Conservation (phyloP, 1,139 yeast genomes). For the Zygoascus hellenicus region DNA sequence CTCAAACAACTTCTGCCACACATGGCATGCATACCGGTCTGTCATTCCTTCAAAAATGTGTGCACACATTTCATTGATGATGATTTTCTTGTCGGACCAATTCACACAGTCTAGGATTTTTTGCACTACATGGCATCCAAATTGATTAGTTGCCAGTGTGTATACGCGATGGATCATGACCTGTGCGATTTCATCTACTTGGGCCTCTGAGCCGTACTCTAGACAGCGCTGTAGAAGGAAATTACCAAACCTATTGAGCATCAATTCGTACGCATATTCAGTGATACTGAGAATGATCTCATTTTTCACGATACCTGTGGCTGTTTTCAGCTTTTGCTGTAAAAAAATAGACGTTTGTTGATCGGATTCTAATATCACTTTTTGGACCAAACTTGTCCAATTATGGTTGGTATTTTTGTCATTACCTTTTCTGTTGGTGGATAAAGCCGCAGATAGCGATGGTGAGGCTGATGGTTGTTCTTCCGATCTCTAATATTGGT, state of each 20-base stretch:
- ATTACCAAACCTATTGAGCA: conserved; percentile 41
- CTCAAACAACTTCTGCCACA: conserved; percentile 42
- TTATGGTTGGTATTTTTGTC: conserved; percentile 29
- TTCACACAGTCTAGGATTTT: conserved; percentile 37
- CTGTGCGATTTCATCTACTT: conserved; percentile 29
- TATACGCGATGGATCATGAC: conserved; percentile 34
- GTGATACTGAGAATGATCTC: conserved; percentile 33
- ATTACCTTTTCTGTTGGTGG: conserved; percentile 25
- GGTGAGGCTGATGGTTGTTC: no score
- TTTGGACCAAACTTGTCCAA: conserved; percentile 32
- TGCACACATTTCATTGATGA: conserved; percentile 36
- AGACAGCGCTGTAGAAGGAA: conserved; percentile 40
- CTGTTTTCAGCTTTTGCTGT: conserved; percentile 38
- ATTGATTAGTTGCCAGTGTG: conserved; percentile 35
- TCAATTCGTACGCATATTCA: conserved; percentile 32
- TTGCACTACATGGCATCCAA: conserved; percentile 43
- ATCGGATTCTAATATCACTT: conserved; percentile 35
- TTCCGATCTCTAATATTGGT: not conserved
- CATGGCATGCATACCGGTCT: conserved; percentile 40
- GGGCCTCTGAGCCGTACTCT: conserved; percentile 35
- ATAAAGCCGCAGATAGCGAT: not conserved
- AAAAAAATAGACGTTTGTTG: conserved; percentile 41
- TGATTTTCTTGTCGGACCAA: conserved; percentile 26
- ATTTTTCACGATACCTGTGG: conserved; percentile 31
- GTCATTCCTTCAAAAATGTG: conserved; percentile 33